phyloP scores from a whole-genome alignment of 202 grass and related monocot genomes.

The Carex arenaria region DNA sequence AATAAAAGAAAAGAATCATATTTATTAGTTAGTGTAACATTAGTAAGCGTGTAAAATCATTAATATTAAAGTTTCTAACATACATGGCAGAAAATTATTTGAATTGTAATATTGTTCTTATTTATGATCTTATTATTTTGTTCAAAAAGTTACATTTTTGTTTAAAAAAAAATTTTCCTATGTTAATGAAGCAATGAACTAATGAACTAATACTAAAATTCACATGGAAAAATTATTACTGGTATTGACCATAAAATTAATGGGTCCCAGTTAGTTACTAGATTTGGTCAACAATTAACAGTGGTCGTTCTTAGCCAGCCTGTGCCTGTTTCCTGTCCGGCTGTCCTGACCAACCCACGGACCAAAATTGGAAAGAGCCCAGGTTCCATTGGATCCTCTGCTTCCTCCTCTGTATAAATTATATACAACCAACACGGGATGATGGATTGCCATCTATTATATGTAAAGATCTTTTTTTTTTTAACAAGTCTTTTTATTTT shows the following conservation, averaged over 20 bases:
- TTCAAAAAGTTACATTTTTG: too few species aligned
- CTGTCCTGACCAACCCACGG: constrained; percentile 9
- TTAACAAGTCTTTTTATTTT: not conserved
- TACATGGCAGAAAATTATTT: too few species aligned
- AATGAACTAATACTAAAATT: not conserved
- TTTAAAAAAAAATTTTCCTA: not conserved
- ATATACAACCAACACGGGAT: not conserved
- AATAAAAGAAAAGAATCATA: too few species aligned
- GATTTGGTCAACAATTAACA: constrained; percentile 17
- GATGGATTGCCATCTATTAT: not conserved
- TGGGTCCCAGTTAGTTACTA: constrained; percentile 19
- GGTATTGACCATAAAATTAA: not conserved
- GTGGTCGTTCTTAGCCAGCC: constrained; percentile 12
- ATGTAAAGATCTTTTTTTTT: not conserved
- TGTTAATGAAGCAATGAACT: not conserved
- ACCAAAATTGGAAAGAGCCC: constrained; percentile 19
- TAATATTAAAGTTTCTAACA: not conserved
- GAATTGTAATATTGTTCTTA: not conserved
- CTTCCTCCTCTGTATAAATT: not conserved
- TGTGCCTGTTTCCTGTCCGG: not conserved
- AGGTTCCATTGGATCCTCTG: not conserved
- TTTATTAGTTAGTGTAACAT: not conserved
- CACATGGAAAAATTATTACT: not conserved
- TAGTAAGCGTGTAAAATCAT: not conserved
- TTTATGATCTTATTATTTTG: not conserved